Conservation (phyloP, 805 yeast species). For the Ogataea neopini region DNA sequence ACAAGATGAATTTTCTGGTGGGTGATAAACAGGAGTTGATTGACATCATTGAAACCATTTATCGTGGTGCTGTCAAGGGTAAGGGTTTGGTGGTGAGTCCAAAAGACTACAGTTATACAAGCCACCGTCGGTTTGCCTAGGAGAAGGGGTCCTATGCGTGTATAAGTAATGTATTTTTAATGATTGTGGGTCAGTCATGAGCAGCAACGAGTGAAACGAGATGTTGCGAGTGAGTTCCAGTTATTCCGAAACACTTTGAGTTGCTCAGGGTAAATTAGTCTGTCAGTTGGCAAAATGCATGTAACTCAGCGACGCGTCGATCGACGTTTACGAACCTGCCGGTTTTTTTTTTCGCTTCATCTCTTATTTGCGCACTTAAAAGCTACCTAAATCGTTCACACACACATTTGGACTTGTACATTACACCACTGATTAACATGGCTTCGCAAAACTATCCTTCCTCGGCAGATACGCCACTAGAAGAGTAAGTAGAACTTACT, state of each 20-base stretch:
- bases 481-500: constrained; percentile 43
- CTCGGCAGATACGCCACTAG: constrained; percentile 47
- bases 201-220: background rate
- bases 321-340: background rate
- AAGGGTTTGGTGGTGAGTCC: constrained; percentile 90
- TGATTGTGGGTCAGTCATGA: no score
- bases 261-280: no score
- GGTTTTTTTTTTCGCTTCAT: background rate
- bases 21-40: constrained; percentile 86
- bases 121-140: constrained; percentile 12
- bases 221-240: no score
- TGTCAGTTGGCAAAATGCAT: no score
- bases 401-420: no score
- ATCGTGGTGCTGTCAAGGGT: constrained; percentile 89
- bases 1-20: constrained; percentile 81
- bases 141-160: no score
- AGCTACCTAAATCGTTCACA: background rate
- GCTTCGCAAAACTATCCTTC: constrained; percentile 48
- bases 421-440: no score
- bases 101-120: constrained; percentile 53
- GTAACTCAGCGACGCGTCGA: no score
- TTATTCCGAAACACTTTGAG: no score
- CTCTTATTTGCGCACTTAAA: background rate
- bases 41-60: constrained; percentile 86
- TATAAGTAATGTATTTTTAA: no score